Percentiles rank a stretch among this genome's conserved stretches.
phyloP scores from a whole-genome alignment of 2,329 filamentous ascomycete species.

The Colletotrichum sp. region DNA sequence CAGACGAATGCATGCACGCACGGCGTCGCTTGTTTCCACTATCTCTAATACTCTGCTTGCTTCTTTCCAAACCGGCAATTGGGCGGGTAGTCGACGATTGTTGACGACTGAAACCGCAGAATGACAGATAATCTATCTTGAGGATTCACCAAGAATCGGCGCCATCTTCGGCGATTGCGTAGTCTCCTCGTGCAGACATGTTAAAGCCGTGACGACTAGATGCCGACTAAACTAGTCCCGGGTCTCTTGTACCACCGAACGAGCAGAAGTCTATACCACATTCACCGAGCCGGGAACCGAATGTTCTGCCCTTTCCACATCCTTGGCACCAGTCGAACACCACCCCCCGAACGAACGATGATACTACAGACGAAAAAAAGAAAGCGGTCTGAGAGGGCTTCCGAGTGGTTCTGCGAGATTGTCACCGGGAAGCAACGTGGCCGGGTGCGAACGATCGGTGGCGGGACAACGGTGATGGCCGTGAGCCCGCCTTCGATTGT shows the following conservation, averaged over 20 bases:
- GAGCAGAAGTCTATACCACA: neutral
- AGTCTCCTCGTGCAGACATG: neutral
- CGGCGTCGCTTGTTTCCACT: neutral
- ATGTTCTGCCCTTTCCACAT: neutral
- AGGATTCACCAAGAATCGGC: neutral
- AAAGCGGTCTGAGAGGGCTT: neutral
- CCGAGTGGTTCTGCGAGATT: neutral
- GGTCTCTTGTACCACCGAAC: neutral
- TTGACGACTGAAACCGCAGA: neutral
- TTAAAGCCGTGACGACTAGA: neutral
- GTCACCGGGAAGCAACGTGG: slow-evolving; percentile 11
- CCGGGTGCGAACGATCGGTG: neutral
- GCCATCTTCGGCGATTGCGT: neutral
- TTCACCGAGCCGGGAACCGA: neutral
- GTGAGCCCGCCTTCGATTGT: neutral
- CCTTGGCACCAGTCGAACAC: neutral
- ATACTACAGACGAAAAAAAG: neutral
- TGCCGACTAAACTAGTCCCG: neutral
- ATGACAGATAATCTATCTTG: neutral
- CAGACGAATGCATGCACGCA: neutral
- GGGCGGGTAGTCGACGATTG: neutral
- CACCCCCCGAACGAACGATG: neutral
- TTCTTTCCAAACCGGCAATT: neutral
- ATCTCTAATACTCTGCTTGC: neutral
- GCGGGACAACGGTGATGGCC: neutral